Evolutionary conservation across 305 asterid genomes (phyloP).

Genomic region (Solanum chacoense): DNA sequence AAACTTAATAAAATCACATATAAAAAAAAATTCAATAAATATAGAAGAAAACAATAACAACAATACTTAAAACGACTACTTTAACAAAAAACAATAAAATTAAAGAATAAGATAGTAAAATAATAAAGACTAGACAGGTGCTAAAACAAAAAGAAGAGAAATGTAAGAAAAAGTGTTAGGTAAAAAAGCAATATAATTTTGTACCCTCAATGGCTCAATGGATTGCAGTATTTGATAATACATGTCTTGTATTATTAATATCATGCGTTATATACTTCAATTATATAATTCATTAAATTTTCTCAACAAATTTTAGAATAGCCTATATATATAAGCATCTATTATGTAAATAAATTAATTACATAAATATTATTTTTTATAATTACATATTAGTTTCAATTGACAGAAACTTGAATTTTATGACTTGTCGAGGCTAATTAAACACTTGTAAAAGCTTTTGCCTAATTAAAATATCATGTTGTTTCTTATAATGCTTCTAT

Average conservation of each 20-base stretch:
- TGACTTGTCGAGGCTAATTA: background rate
- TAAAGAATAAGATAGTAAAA: background rate
- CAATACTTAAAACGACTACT: background rate
- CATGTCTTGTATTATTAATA: background rate
- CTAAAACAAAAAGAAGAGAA: background rate
- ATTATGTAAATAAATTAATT: background rate
- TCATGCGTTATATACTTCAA: background rate
- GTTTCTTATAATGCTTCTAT: background rate
- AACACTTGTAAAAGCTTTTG: background rate
- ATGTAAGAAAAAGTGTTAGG: background rate
- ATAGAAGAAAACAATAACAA: background rate
- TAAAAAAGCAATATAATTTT: background rate
- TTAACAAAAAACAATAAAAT: background rate
- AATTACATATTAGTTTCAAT: background rate
- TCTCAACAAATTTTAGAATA: background rate
- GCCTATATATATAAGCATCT: background rate
- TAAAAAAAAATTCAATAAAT: background rate
- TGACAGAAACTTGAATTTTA: background rate
- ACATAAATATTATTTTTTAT: background rate
- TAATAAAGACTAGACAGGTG: background rate
- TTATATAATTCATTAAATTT: background rate
- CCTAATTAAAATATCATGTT: background rate
- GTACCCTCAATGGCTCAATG: background rate
- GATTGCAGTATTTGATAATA: background rate
- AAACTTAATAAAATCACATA: background rate